Conservation (phyloP, 179 eudicot genomes). For the Silene noctiflora region DNA sequence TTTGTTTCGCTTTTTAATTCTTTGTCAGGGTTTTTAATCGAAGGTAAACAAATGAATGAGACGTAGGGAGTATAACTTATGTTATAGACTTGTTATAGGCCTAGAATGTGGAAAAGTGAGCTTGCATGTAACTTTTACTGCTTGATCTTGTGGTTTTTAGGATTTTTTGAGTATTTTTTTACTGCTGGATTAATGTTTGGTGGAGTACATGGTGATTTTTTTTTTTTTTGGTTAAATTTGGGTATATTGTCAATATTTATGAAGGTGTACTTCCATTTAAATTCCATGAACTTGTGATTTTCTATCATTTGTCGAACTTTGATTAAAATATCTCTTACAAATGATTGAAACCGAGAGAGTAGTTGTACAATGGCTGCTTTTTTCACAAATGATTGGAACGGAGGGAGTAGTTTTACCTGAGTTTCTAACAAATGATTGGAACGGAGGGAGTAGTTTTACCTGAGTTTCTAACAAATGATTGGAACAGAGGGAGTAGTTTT, state of each 20-base stretch:
- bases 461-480: no score
- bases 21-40: background rate
- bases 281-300: no score
- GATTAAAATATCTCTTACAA: no score
- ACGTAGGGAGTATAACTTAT: background rate
- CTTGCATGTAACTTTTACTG: conserved; percentile 8
- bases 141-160: no score
- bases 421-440: no score
- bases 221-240: background rate
- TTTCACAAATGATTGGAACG: no score
- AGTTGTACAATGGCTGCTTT: no score
- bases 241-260: background rate
- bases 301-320: no score
- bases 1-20: background rate
- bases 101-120: background rate
- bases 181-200: background rate
- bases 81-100: background rate
- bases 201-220: background rate
- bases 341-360: no score
- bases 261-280: background rate
- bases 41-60: background rate
- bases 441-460: no score
- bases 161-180: background rate
- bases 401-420: no score
- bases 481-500: no score